Evolutionary conservation across 495 filamentous ascomycete species (phyloP).

Genomic region (Stereocaulon alpinum): DNA sequence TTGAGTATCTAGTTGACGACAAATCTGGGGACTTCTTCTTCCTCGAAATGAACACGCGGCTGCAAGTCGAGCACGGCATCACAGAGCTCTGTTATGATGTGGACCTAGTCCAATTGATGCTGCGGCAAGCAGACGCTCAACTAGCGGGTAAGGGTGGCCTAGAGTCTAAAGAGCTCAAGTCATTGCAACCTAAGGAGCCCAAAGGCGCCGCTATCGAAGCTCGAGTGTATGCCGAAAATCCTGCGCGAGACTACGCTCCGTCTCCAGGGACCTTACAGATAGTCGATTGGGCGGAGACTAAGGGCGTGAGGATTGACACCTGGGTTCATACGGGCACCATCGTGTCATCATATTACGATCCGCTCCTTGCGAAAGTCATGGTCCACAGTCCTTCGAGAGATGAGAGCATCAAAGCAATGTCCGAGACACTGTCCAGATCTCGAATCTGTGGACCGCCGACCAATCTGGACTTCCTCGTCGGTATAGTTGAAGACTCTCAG

Average conservation of each 20-base stretch:
- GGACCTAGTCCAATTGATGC: constrained; percentile 48
- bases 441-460: constrained; percentile 46
- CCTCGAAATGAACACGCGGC: constrained; percentile 57
- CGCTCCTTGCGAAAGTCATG: constrained; percentile 55
- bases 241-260: constrained; percentile 44
- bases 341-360: constrained; percentile 48
- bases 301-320: constrained; percentile 46
- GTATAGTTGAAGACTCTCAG: constrained; percentile 31
- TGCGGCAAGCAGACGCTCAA: constrained; percentile 42
- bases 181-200: constrained; percentile 28
- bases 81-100: constrained; percentile 51
- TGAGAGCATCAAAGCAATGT: constrained; percentile 36
- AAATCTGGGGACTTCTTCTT: constrained; percentile 50
- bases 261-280: constrained; percentile 47
- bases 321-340: constrained; percentile 48
- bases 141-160: constrained; percentile 34
- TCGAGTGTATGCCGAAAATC: constrained; percentile 53
- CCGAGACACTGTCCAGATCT: constrained; percentile 31
- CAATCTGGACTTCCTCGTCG: constrained; percentile 45
- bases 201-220: constrained; percentile 46
- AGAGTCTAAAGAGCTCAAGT: constrained; percentile 24
- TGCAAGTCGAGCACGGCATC: constrained; percentile 59
- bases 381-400: constrained; percentile 35
- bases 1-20: constrained; percentile 57
- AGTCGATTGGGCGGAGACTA: constrained; percentile 39